Evolutionary conservation across 257 asterid species (phyloP).

Genomic region (Penstemon eatonii): DNA sequence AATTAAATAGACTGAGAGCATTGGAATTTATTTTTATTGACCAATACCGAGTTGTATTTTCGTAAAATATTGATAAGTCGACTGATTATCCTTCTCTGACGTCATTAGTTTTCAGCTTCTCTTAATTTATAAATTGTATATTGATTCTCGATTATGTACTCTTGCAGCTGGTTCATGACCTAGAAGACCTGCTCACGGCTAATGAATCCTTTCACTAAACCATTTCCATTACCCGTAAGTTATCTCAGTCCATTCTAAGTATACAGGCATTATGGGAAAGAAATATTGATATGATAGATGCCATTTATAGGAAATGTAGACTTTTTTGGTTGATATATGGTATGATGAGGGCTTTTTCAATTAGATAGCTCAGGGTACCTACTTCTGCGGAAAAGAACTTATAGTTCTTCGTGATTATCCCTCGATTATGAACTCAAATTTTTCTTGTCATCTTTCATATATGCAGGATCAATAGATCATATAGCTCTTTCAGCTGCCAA

Average conservation of each 20-base stretch:
- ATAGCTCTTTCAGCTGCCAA: too few relatives aligned
- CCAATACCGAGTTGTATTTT: not conserved
- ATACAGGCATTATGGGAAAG: not conserved
- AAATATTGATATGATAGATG: not conserved
- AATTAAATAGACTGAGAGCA: not conserved
- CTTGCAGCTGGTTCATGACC: constrained; percentile 85
- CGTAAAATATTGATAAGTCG: too few relatives aligned
- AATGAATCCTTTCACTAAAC: constrained; percentile 67
- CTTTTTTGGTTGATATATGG: constrained; percentile 88
- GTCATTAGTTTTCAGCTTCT: not conserved
- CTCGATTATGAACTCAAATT: too few relatives aligned
- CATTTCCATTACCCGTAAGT: constrained; percentile 75
- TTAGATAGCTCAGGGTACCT: constrained; percentile 33
- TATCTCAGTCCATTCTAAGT: not conserved
- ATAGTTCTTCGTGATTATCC: constrained; percentile 5
- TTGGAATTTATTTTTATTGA: too few relatives aligned
- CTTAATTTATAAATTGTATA: not conserved
- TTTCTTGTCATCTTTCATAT: too few relatives aligned
- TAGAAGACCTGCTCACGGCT: constrained; percentile 89
- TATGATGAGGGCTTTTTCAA: constrained; percentile 85
- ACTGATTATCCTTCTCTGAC: too few relatives aligned
- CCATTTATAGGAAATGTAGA: constrained; percentile 72
- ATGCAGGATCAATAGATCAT: too few relatives aligned
- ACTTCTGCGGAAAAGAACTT: constrained; percentile 14
- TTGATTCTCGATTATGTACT: constrained; percentile 8